phyloP scores from a whole-genome alignment of 331 rosid genomes.

The Rosa hybrid region DNA sequence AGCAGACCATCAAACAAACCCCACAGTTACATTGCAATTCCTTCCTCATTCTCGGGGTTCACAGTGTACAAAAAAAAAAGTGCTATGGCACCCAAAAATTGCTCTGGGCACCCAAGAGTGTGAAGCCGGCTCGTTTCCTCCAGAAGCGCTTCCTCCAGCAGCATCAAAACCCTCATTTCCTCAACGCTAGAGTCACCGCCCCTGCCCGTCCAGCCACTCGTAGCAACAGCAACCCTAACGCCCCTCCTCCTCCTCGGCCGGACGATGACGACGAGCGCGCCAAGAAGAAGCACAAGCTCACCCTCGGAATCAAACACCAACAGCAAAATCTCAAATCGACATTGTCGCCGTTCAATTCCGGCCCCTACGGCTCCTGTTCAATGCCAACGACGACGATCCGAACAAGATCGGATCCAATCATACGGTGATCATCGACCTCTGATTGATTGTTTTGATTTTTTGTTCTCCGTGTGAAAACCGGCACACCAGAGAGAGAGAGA shows the following conservation, averaged over 20 bases:
- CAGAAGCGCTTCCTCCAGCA: constrained; percentile 77
- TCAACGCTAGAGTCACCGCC: constrained; percentile 19
- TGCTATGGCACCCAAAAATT: no score
- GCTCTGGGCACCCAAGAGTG: no score
- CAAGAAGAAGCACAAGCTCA: constrained; percentile 75
- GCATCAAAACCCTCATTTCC: constrained; percentile 49
- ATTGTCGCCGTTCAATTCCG: constrained; percentile 40
- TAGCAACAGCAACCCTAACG: constrained; percentile 22
- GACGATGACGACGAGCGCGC: constrained; percentile 85
- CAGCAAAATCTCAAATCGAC: constrained; percentile 43
- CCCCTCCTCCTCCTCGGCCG: constrained; percentile 15
- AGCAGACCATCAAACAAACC: no score
- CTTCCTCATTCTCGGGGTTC: no score
- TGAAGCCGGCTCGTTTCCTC: constrained; percentile 25
- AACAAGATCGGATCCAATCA: constrained; percentile 56
- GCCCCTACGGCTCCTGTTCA: constrained; percentile 30
- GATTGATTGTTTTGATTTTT: background rate
- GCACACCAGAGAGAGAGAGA: no score
- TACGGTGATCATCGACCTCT: constrained; percentile 52
- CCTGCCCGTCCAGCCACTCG: constrained; percentile 25
- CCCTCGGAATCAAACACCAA: constrained; percentile 51
- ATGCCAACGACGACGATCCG: constrained; percentile 49
- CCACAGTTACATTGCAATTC: no score
- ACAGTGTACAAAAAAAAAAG: no score
- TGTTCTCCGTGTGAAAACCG: no score